Conservation (phyloP, 208 protist species). For the Leishmania aethiopica region DNA sequence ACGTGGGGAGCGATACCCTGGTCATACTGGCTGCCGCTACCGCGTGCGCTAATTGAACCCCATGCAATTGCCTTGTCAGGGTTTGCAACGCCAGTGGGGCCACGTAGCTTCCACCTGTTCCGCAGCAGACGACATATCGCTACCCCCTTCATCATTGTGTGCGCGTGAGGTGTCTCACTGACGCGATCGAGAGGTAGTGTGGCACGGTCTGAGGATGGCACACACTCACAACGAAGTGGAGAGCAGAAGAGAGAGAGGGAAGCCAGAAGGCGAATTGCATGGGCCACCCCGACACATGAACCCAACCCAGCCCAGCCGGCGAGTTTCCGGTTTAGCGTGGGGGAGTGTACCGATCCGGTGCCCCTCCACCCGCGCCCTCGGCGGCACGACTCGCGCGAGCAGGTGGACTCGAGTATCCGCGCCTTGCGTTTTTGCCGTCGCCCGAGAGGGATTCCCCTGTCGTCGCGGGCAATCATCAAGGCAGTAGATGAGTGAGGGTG, state of each 20-base stretch:
- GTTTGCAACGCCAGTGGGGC: background rate
- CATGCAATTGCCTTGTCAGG: constrained; percentile 10
- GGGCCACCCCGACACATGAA: accelerated
- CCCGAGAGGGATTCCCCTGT: background rate
- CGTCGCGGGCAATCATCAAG: background rate
- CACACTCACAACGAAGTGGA: background rate
- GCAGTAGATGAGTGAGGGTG: background rate
- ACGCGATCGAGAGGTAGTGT: background rate
- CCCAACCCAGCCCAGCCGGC: background rate
- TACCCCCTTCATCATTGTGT: background rate
- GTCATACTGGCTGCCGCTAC: constrained; percentile 24
- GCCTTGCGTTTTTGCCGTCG: too few relatives aligned
- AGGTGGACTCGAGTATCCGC: too few relatives aligned
- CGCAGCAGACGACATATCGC: background rate
- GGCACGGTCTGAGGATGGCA: background rate
- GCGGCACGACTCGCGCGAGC: background rate
- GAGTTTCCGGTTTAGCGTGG: background rate
- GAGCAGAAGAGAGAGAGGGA: background rate
- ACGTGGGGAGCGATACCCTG: constrained; percentile 15
- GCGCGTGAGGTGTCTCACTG: background rate
- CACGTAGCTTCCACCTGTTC: constrained; percentile 19
- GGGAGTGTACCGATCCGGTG: background rate
- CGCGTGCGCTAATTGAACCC: constrained; percentile 40
- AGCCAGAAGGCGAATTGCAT: background rate
- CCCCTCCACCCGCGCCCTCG: too few relatives aligned